Evolutionary conservation across 176 grass and related monocot species (phyloP), one percentile per base, ranked within the genome.

Genomic region (Hsuehochloa calcarea): DNA sequence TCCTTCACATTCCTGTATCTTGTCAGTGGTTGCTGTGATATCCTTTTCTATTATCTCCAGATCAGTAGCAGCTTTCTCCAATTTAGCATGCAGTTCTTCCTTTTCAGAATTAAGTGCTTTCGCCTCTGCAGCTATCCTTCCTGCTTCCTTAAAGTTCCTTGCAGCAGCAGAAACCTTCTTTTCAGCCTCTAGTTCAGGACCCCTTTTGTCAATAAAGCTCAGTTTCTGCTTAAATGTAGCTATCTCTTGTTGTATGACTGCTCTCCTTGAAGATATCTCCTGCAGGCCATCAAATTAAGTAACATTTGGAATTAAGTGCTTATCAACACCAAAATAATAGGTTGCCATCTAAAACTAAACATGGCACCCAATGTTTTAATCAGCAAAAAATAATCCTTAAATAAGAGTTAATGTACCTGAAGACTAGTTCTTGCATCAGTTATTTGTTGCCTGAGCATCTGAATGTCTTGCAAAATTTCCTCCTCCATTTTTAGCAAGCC

Each of bases 131-230:
- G 96, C 91, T 83, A 99, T 90, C 64, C 93, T 84, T 81, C 91
- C 90, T 15, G 96, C 96, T 90, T 99, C 91, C 88, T 92, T 96
- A 61, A 99, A 99, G 74, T 96, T 96, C 84, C 96, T 89, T 80
- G 91, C 96, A 54, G 96, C 89, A 43, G 96, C 96, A 44, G 96
- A 91, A 79, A 91, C 93, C 85, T 94, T 99, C 83, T 99, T 99
- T 94, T 99, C 96, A 84, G 93, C 90, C 81, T 99, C 96, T 37
- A 99, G 74, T 78, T 96, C 93, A 69, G 91, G 93, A 17, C 87
- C 90, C 69, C 91, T 94, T 88, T 94, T 99, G 65, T 99, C 91
- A 70, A 96, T 99, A 84, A 95, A 96, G 66, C 81, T 90, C 69
- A 90, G 66, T 39, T 86, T 96, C 70, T 99, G 93, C 70, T 99